A percentile compares a stretch with the other conserved stretches of the same genome.
Conservation (phyloP, 2,329 filamentous ascomycete species). For the Ceratocystis destructans region DNA sequence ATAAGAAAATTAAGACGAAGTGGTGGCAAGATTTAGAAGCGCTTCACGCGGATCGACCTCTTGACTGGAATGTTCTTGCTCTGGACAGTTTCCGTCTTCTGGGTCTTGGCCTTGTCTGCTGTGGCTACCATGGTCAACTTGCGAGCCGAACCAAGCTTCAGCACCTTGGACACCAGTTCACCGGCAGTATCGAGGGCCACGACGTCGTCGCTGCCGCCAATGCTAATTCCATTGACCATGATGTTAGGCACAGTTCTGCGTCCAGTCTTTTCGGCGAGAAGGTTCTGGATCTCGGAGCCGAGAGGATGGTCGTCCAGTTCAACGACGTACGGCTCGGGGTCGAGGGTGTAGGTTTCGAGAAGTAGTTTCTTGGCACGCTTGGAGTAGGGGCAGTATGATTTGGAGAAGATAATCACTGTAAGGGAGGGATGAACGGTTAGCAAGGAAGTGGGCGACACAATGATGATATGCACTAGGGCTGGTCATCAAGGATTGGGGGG, state of each 20-base stretch:
- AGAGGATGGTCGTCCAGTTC: conserved; percentile 76
- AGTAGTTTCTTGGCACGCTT: conserved; percentile 74
- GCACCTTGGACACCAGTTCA: conserved; percentile 57
- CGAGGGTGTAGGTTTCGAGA: conserved; percentile 70
- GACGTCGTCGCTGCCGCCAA: conserved; percentile 83
- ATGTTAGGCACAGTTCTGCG: conserved; percentile 84
- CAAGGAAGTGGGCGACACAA: neutral
- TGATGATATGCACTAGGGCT: neutral
- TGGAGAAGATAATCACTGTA: conserved; percentile 87
- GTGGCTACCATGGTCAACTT: conserved; percentile 17
- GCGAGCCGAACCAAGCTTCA: conserved; percentile 49
- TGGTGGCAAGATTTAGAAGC: neutral
- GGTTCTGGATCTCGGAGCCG: conserved; percentile 57
- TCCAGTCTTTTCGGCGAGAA: conserved; percentile 59
- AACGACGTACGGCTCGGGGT: conserved; percentile 71
- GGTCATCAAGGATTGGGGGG: neutral
- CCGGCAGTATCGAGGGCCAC: conserved; percentile 53
- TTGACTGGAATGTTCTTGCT: conserved; percentile 8
- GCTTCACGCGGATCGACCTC: conserved; percentile 8
- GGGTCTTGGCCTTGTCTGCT: conserved; percentile 1
- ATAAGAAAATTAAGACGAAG: neutral
- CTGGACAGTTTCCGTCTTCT: conserved; percentile 5
- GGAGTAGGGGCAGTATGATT: conserved; percentile 80
- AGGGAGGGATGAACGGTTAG: neutral
- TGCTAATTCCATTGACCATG: conserved; percentile 72